Conservation (phyloP, 192 early-diverging fungal genomes). For the Backusella psychrophila region DNA sequence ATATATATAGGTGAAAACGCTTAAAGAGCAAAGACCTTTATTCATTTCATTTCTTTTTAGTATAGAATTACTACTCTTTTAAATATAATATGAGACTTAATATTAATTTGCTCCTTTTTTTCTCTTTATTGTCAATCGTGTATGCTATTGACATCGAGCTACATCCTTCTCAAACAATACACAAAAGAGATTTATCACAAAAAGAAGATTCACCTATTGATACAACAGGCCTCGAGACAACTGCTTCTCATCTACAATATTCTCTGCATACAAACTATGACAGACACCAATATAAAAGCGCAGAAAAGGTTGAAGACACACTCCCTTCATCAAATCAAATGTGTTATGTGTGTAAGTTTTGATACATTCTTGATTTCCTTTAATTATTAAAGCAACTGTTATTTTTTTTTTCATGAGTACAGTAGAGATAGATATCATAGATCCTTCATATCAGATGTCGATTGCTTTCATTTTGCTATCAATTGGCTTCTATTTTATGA, state of each 20-base stretch:
- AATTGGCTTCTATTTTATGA: not conserved
- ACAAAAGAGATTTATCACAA: not conserved
- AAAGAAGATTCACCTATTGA: not conserved
- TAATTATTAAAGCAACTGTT: not conserved
- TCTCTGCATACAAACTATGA: not conserved
- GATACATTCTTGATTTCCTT: not conserved
- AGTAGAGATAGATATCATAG: not conserved
- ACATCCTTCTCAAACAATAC: not conserved
- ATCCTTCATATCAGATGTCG: not conserved
- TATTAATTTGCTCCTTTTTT: not conserved
- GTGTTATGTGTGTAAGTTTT: not conserved
- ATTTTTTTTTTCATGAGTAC: not conserved
- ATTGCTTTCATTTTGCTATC: not conserved
- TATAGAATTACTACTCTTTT: not conserved
- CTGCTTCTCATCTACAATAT: not conserved
- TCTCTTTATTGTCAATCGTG: not conserved
- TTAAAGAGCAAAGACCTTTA: not conserved
- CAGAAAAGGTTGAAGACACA: not conserved
- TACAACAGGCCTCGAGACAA: not conserved
- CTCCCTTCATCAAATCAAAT: not conserved
- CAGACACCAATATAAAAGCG: not conserved
- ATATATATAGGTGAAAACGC: not conserved
- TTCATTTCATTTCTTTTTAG: not conserved
- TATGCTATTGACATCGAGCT: not conserved
- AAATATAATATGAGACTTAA: not conserved